Percentiles rank a stretch among this genome's conserved stretches.
Evolutionary conservation across 805 yeast species (phyloP).

Genomic region (Starmera caribaea): DNA sequence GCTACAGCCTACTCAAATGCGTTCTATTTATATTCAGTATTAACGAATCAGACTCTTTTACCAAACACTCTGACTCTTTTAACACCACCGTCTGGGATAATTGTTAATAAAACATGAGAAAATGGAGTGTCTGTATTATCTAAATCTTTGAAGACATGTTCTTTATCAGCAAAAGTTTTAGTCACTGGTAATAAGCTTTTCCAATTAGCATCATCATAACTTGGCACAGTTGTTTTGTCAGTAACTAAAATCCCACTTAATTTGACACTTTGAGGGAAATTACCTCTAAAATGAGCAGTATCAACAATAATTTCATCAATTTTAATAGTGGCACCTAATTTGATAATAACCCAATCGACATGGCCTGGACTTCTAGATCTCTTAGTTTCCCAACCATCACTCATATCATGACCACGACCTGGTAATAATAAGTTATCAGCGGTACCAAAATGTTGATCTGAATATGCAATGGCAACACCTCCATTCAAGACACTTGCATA

Average conservation of each 20-base stretch:
- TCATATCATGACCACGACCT: conserved; percentile 93
- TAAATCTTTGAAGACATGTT: conserved; percentile 43
- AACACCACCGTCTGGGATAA: conserved; percentile 96
- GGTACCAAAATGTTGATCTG: conserved; percentile 92
- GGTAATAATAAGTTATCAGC: conserved; percentile 86
- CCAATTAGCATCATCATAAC: conserved; percentile 46
- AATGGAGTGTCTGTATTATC: conserved; percentile 23
- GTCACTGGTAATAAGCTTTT: conserved; percentile 49
- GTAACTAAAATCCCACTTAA: conserved; percentile 47
- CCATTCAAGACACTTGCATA: conserved; percentile 79
- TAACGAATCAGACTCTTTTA: conserved; percentile 7
- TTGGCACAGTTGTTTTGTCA: conserved; percentile 27
- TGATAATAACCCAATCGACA: conserved; percentile 83
- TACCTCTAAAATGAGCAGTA: conserved; percentile 92
- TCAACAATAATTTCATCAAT: conserved; percentile 62
- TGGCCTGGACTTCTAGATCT: conserved; percentile 81
- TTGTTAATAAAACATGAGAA: conserved; percentile 69
- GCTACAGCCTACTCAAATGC: too few species aligned
- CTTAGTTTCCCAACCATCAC: conserved; percentile 97
- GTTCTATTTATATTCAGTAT: too few species aligned
- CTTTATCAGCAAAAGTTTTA: conserved; percentile 77
- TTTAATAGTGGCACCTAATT: conserved; percentile 58
- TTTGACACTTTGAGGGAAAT: conserved; percentile 75
- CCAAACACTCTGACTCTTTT: conserved; percentile 86
- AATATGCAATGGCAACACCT: conserved; percentile 73